Base-by-base conservation (phyloP, 2,329 filamentous ascomycete species). In the Eutypa lata region DNA sequence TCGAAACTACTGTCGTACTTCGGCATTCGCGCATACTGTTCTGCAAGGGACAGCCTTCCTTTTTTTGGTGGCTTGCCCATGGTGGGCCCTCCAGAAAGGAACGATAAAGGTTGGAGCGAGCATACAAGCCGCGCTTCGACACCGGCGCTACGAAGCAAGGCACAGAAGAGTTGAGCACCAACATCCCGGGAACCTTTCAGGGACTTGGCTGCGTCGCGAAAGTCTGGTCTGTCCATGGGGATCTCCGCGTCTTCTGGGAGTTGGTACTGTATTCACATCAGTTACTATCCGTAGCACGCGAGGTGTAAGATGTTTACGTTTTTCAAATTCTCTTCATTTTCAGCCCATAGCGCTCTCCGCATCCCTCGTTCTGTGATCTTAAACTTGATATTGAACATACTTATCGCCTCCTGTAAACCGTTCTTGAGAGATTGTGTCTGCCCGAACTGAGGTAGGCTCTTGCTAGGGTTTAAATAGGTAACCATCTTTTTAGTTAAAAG, bases 101-200 rank as follows among this genome's bases (percentile, higher is more conserved):
- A 92, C 0, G 89, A 80, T 1, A 99, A 76, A 1, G 87, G 84
- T 60, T 99, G 94, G 3, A 99, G 74, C 4, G 94, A 99, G 69
- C 91, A 97, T 0, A 97, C 89, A 4, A 99, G 77, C 13, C 94
- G 82, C 5, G 90, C 80, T 57, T 91, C 84, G 7, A 97, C 84
- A 2, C 90, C 91, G n/a, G 81, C 84, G n/a, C 85, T 83, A 18
- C 94, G 86, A 3, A 99, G 77, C 31, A 97, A 71, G 2, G 92
- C 89, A 68, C 94, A 97, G 64, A 95, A 96, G 0, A 99, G 70
- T 67, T 97, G 92, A 2, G 91, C 89, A 1, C 92, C 94, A 10
- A 95, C 79, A 68, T 99, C 94, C 58, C 92, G 84, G 8, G 93
- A 97, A 0, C 93, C 95, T 58, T 85, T 76, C 18, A 96, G 71